A percentile compares a stretch with the other conserved stretches of the same genome.
Conservation (phyloP, 2,329 filamentous ascomycete species). For the Trichoderma polysporum region DNA sequence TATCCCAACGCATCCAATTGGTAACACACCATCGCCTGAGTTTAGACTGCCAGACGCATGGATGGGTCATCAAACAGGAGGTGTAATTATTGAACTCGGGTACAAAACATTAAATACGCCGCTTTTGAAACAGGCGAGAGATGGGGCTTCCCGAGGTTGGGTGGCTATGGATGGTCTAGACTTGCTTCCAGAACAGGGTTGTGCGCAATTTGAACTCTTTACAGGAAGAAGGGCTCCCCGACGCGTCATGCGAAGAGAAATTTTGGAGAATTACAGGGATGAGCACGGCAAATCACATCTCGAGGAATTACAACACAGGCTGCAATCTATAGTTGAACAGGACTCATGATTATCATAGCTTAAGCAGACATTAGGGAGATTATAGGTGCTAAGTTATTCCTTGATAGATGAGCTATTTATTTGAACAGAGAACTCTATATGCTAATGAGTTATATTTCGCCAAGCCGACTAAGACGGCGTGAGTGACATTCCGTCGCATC, state of each 20-base stretch:
- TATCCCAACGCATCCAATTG: constrained; percentile 12
- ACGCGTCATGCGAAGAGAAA: constrained; percentile 14
- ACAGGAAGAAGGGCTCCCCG: constrained; percentile 13
- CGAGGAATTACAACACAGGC: constrained; percentile 6
- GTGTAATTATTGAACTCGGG: constrained; percentile 9
- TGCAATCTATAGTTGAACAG: constrained; percentile 14
- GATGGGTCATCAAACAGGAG: constrained; percentile 3
- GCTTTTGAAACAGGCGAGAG: constrained; percentile 5
- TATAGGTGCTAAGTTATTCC: neutral
- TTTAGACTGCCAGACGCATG: constrained; percentile 6
- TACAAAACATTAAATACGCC: constrained; percentile 14
- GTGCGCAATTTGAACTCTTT: constrained; percentile 13
- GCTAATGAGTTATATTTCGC: neutral
- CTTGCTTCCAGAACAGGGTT: constrained; percentile 9
- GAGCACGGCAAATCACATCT: constrained; percentile 11
- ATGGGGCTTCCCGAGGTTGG: constrained; percentile 13
- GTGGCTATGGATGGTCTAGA: constrained; percentile 14
- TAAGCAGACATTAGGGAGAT: neutral
- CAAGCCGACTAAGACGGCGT: neutral
- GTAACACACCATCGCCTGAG: constrained; percentile 10
- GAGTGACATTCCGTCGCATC: neutral
- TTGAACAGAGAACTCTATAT: neutral
- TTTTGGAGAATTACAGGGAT: constrained; percentile 16
- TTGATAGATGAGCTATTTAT: neutral
- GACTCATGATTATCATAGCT: neutral